A percentile compares a stretch with the other conserved stretches of the same genome.
phyloP scores from a whole-genome alignment of 1,284 basidiomycete species.

The Pseudozyma sp. region DNA sequence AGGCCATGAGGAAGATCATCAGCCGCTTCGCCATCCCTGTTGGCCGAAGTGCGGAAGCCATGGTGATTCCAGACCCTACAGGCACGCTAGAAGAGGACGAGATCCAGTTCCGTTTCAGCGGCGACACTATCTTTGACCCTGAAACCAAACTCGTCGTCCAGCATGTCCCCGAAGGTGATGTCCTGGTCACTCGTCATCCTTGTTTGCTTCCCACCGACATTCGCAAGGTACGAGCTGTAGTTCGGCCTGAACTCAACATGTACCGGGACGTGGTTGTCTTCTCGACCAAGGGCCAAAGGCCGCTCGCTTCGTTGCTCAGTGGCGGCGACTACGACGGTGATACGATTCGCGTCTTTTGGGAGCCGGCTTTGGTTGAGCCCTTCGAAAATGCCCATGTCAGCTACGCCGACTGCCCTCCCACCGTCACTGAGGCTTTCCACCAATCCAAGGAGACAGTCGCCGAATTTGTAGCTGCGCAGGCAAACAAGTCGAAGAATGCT shows the following conservation, averaged over 20 bases:
- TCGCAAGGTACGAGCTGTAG: slow-evolving; percentile 57
- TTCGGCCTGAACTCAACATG: slow-evolving; percentile 36
- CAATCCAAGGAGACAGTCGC: slow-evolving; percentile 30
- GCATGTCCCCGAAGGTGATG: slow-evolving; percentile 50
- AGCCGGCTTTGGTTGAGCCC: slow-evolving; percentile 37
- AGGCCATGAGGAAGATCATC: slow-evolving; percentile 36
- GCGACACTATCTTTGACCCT: slow-evolving; percentile 38
- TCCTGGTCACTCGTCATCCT: slow-evolving; percentile 59
- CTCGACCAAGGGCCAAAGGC: slow-evolving; percentile 47
- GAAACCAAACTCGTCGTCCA: slow-evolving; percentile 22
- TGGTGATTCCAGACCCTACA: slow-evolving; percentile 36
- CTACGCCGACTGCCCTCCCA: slow-evolving; percentile 55
- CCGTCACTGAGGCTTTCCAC: slow-evolving; percentile 51
- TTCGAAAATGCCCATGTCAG: slow-evolving; percentile 48
- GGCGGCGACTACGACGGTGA: slow-evolving; percentile 67
- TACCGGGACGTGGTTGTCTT: slow-evolving; percentile 63
- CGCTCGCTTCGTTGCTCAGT: slow-evolving; percentile 56
- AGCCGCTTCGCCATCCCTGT: slow-evolving; percentile 38
- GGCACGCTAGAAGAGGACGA: slow-evolving; percentile 57
- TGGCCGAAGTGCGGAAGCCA: slow-evolving; percentile 32
- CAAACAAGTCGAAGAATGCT: slow-evolving; percentile 19
- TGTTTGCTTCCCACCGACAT: slow-evolving; percentile 64
- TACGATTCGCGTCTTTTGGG: slow-evolving; percentile 54
- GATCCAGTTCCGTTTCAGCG: slow-evolving; percentile 57
- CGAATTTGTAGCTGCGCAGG: slow-evolving; percentile 31